These are phyloP conservation scores for Corylus americana DNA, from an alignment of 306 rosid species.

Conservation along the genomic window DNA sequence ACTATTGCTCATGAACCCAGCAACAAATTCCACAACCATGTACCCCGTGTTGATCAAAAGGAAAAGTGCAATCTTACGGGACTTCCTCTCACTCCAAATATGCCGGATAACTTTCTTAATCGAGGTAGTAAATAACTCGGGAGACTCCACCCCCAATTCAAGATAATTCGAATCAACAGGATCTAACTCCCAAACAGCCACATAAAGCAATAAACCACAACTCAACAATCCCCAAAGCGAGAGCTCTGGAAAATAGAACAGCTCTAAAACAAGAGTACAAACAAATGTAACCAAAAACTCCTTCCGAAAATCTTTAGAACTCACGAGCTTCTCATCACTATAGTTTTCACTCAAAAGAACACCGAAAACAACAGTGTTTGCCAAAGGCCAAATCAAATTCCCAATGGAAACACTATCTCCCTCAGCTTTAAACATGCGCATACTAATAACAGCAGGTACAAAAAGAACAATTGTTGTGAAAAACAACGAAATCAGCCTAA, in stretches of 20 bases:
- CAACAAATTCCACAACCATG: constrained; percentile 92
- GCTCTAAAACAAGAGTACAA: constrained; percentile 68
- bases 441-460: constrained; percentile 71
- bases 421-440: constrained; percentile 48
- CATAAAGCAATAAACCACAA: constrained; percentile 69
- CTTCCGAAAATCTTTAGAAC: constrained; percentile 58
- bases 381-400: constrained; percentile 73
- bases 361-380: constrained; percentile 77
- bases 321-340: constrained; percentile 45
- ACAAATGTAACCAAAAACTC: constrained; percentile 74
- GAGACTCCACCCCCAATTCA: constrained; percentile 56
- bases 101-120: constrained; percentile 77
- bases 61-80: constrained; percentile 83
- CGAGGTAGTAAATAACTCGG: constrained; percentile 37
- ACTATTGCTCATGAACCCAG: constrained; percentile 93
- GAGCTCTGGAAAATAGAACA: constrained; percentile 77
- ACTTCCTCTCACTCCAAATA: constrained; percentile 88
- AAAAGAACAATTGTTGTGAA: constrained; percentile 76
- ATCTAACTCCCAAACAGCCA: constrained; percentile 79
- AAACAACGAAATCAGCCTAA: constrained; percentile 60
- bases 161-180: constrained; percentile 40
- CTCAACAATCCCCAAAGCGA: constrained; percentile 88
- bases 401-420: constrained; percentile 47
- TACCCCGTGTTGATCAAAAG: constrained; percentile 81
- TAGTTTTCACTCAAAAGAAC: constrained; percentile 72